These are phyloP conservation scores for Leptodontidium sp. DNA, from an alignment of 2,329 filamentous ascomycete species.

Conservation along the genomic window DNA sequence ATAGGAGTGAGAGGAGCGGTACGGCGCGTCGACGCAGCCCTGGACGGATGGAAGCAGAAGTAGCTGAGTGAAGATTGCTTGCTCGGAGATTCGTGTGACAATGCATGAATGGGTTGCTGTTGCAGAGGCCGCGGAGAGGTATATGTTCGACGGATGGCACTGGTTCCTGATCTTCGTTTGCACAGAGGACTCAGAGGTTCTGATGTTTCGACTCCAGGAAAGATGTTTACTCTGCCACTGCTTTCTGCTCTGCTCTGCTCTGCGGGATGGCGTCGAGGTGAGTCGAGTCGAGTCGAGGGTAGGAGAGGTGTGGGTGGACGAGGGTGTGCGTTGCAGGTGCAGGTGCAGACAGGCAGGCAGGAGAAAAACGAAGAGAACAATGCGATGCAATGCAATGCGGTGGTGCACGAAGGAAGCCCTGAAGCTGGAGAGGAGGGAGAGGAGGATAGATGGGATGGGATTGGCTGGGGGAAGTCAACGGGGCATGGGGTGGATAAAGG, in stretches of 20 bases:
- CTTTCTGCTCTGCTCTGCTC: conserved; percentile 1
- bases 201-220: conserved; percentile 2
- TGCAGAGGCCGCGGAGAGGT: conserved; percentile 14
- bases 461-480: not conserved
- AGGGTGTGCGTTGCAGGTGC: conserved; percentile 3
- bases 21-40: conserved; percentile 30
- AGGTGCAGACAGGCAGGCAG: not conserved
- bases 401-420: not conserved
- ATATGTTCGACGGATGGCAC: conserved; percentile 12
- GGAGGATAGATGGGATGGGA: not conserved
- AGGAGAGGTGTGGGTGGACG: not conserved
- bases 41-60: conserved; percentile 36
- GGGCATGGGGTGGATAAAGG: not conserved
- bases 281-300: not conserved
- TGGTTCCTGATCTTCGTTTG: not conserved
- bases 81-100: conserved; percentile 33
- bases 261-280: conserved; percentile 13
- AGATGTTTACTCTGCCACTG: not conserved
- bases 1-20: conserved; percentile 21
- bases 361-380: conserved; percentile 7
- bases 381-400: conserved; percentile 5
- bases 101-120: conserved; percentile 31
- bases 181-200: conserved; percentile 3
- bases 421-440: not conserved
- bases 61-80: conserved; percentile 25